Evolutionary conservation across 1,139 yeast species (phyloP).

Genomic region (Candida sanyaensis): DNA sequence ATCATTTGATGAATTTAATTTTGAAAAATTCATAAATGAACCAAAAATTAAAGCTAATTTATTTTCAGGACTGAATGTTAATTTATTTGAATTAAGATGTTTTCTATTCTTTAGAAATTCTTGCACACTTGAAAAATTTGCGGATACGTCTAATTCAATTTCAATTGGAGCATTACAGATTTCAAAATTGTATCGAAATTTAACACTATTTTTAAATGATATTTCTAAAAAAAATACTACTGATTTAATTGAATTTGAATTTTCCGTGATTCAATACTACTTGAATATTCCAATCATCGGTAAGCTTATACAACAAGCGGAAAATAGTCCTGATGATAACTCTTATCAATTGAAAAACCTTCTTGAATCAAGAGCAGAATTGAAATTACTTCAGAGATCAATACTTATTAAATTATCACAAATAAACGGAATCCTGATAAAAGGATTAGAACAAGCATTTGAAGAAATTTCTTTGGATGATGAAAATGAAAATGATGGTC

Average conservation of each 20-base stretch:
- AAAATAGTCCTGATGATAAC: slow-evolving; percentile 9
- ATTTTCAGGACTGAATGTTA: slow-evolving; percentile 18
- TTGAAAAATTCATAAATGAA: slow-evolving; percentile 18
- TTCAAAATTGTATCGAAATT: slow-evolving; percentile 33
- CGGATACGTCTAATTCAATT: slow-evolving; percentile 20
- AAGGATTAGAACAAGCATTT: slow-evolving; percentile 24
- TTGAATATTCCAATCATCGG: slow-evolving; percentile 29
- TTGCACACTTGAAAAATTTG: slow-evolving; percentile 27
- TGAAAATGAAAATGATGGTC: too few relatives aligned
- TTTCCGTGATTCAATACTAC: slow-evolving; percentile 31
- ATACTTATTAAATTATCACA: slow-evolving; percentile 40
- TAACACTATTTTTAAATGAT: slow-evolving; percentile 41
- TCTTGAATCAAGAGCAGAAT: slow-evolving; percentile 48
- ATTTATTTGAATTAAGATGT: slow-evolving; percentile 27
- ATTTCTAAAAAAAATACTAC: slow-evolving; percentile 25
- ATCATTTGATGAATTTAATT: slow-evolving; percentile 18
- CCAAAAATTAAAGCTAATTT: slow-evolving; percentile 9
- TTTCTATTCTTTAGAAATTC: slow-evolving; percentile 32
- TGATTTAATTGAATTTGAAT: slow-evolving; percentile 28
- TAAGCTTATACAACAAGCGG: slow-evolving; percentile 18
- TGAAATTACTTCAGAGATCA: slow-evolving; percentile 46
- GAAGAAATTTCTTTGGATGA: slow-evolving; percentile 24
- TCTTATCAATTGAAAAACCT: slow-evolving; percentile 28
- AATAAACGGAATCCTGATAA: slow-evolving; percentile 32
- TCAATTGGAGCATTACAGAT: slow-evolving; percentile 37